phyloP scores from a whole-genome alignment of 1,284 basidiomycete species.

The Cutaneotrichosporon mucoides region DNA sequence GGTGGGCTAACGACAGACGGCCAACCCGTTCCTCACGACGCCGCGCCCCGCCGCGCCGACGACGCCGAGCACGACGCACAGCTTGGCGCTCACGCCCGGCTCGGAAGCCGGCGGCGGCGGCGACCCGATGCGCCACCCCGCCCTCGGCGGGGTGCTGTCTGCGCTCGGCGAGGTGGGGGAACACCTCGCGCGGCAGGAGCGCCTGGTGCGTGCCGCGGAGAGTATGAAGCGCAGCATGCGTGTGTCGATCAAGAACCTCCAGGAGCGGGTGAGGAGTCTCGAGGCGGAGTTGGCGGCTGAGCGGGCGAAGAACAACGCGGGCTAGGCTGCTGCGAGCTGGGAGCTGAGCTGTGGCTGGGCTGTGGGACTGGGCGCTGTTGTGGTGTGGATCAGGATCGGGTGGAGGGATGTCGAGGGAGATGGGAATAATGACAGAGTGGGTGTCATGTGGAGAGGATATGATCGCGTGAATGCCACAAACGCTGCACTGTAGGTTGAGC shows the following conservation, averaged over 20 bases:
- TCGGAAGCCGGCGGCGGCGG: not conserved
- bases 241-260: conserved; percentile 30
- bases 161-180: conserved; percentile 32
- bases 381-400: too few species aligned
- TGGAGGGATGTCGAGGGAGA: too few species aligned
- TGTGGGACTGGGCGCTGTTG: too few species aligned
- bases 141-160: conserved; percentile 27
- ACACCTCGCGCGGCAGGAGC: conserved; percentile 38
- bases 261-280: conserved; percentile 28
- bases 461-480: too few species aligned
- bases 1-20: not conserved
- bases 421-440: too few species aligned
- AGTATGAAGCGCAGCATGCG: conserved; percentile 40
- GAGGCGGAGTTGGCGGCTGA: conserved; percentile 13
- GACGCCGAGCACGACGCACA: too few species aligned
- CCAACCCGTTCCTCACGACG: conserved; percentile 14
- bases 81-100: too few species aligned
- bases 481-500: too few species aligned
- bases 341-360: too few species aligned
- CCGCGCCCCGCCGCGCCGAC: not conserved
- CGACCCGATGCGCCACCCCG: conserved; percentile 19
- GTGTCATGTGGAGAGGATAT: too few species aligned
- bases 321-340: too few species aligned
- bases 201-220: conserved; percentile 36
- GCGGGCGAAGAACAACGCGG: not conserved